Evolutionary conservation across 2,329 filamentous ascomycete genomes (phyloP), one percentile per base, ranked within the genome.

Genomic region (Huntiella abstrusa): DNA sequence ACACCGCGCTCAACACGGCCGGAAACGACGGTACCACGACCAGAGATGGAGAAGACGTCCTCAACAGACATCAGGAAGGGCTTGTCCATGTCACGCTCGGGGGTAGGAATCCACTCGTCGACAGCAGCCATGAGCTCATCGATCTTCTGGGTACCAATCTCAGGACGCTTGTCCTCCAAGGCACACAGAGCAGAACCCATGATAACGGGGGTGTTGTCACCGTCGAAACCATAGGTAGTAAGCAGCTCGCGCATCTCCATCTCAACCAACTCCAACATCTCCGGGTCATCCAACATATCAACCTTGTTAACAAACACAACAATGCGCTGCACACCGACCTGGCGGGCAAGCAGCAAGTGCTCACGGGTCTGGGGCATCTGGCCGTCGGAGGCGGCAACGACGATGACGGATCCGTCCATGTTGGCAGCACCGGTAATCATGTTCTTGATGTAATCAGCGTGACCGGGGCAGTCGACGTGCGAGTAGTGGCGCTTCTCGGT

Each of bases 381-480:
- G 62, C 91, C 91, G 62, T 98, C 91, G 34, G 86, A 94, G 56
- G 91, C 91, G 56, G 92, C 92, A 57, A 98, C 92, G 55, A 98
- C 91, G 59, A 98, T 95, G 62, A 98, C 88, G 59, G 91, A 88
- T 59, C 91, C 91, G 59, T 98, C 91, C 91, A 98, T 98, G 73
- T 86, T 93, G 59, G 92, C 88, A 53, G 91, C 87, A 78, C 91
- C 91, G 55, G 91, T 98, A 65, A 98, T 98, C 91, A 98, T 98
- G 80, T 98, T 98, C 78, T 98, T 98, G 73, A 98, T 96, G 75
- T 98, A 98, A 85, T 98, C 91, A 67, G 91, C 91, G 80, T 98
- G 91, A 68, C 91, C 91, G 50, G 91, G 91, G 68, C 91, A 98
- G 76, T 98, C 91, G 71, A 98, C 91, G 76, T 98, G 91, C 59